Conservation (phyloP, 768 basidiomycete genomes). For the Tephrocybe sp. region DNA sequence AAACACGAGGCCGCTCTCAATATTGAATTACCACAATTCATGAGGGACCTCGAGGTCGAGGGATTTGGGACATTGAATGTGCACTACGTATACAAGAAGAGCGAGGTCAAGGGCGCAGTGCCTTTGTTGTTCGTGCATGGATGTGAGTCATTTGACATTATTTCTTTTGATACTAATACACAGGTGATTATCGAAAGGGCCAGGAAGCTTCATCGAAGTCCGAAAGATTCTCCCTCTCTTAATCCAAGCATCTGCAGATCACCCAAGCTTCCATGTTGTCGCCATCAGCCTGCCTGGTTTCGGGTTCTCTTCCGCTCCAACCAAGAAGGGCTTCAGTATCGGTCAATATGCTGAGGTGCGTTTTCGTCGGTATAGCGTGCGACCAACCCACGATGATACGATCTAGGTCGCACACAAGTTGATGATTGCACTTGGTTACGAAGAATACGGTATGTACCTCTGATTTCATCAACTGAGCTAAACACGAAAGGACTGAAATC, state of each 20-base stretch:
- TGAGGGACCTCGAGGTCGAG: slow-evolving; percentile 47
- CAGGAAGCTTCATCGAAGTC: slow-evolving; percentile 59
- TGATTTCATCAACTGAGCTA: no score
- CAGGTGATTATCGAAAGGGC: slow-evolving; percentile 41
- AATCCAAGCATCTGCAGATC: no score
- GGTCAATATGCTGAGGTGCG: slow-evolving; percentile 54
- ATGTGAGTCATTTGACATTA: slow-evolving; percentile 31
- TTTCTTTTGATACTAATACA: no score
- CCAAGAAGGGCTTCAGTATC: slow-evolving; percentile 48
- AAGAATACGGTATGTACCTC: slow-evolving; percentile 38
- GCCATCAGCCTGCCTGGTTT: slow-evolving; percentile 57
- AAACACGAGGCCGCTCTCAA: slow-evolving; percentile 53
- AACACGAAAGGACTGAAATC: neutral
- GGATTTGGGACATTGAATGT: slow-evolving; percentile 43
- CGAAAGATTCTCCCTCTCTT: slow-evolving; percentile 57
- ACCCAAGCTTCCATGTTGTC: slow-evolving; percentile 66
- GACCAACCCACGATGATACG: neutral
- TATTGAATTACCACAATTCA: slow-evolving; percentile 54
- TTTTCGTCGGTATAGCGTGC: slow-evolving; percentile 20
- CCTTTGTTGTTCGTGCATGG: slow-evolving; percentile 50
- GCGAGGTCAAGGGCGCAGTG: slow-evolving; percentile 42
- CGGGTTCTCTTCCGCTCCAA: slow-evolving; percentile 59
- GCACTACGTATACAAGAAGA: slow-evolving; percentile 61
- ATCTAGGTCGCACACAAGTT: slow-evolving; percentile 44
- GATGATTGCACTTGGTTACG: slow-evolving; percentile 48